Conservation (phyloP, 2,329 filamentous ascomycete species). For the Mycosphaerella sp. region DNA sequence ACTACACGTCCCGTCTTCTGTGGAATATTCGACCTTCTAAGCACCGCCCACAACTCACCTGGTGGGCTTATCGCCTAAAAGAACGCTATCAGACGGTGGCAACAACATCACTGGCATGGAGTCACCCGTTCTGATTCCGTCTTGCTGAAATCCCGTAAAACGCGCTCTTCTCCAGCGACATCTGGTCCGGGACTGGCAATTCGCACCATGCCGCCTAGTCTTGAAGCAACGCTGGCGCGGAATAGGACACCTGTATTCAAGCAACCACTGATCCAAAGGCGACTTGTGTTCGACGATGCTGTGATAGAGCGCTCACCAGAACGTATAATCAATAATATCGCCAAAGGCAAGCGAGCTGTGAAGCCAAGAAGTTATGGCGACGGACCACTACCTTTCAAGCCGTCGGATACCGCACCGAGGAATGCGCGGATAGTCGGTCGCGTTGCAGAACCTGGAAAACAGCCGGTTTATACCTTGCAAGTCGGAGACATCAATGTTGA, state of each 20-base stretch:
- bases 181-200: not conserved
- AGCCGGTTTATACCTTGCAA: slow-evolving; percentile 25
- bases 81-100: too few species aligned
- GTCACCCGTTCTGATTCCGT: not conserved
- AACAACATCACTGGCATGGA: too few species aligned
- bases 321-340: not conserved
- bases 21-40: too few species aligned
- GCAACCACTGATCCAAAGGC: not conserved
- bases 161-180: not conserved
- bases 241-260: not conserved
- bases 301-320: slow-evolving; percentile 4
- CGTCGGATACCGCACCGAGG: slow-evolving; percentile 26
- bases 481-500: slow-evolving; percentile 26
- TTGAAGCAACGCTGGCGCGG: not conserved
- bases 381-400: slow-evolving; percentile 24
- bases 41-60: too few species aligned
- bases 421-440: slow-evolving; percentile 28
- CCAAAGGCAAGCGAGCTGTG: slow-evolving; percentile 1
- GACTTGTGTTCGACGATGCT: slow-evolving; percentile 1
- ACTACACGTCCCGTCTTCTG: too few species aligned
- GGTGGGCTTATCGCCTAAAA: too few species aligned
- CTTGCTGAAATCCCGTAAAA: not conserved
- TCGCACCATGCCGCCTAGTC: slow-evolving; percentile 4
- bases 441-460: slow-evolving; percentile 15
- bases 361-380: slow-evolving; percentile 16